These are phyloP conservation scores for Capsella bursapastoris DNA, from an alignment of 345 rosid species.

Conservation along the genomic window DNA sequence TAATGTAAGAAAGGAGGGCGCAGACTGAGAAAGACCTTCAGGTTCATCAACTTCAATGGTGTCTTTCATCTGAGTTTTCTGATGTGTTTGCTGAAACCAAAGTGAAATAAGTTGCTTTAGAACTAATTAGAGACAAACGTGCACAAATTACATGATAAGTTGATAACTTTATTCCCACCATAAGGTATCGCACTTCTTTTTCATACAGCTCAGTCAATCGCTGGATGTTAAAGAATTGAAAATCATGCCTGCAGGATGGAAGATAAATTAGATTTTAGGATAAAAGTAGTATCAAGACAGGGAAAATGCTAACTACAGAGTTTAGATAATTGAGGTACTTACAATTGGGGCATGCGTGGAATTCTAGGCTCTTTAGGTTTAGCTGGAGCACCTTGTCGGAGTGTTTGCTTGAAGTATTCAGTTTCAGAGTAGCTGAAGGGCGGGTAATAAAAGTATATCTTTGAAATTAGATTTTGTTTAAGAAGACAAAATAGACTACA, in stretches of 20 bases:
- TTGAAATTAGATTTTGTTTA: constrained; percentile 22
- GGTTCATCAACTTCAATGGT: constrained; percentile 85
- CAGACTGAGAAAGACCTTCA: constrained; percentile 60
- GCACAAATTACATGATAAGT: constrained; percentile 25
- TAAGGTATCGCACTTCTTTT: constrained; percentile 96
- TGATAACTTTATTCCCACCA: constrained; percentile 61
- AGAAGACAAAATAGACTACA: constrained; percentile 7
- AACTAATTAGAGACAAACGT: constrained; percentile 13
- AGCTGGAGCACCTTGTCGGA: constrained; percentile 93
- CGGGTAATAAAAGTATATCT: constrained; percentile 42
- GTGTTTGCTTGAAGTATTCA: constrained; percentile 94
- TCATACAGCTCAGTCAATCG: constrained; percentile 94
- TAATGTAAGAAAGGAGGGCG: background rate
- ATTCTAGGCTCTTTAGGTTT: constrained; percentile 97
- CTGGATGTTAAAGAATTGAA: constrained; percentile 94
- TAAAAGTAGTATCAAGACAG: constrained; percentile 13
- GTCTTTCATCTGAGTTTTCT: constrained; percentile 88
- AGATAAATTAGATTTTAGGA: constrained; percentile 7
- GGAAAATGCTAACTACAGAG: constrained; percentile 16
- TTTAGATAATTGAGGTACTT: constrained; percentile 40
- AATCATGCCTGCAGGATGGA: constrained; percentile 78
- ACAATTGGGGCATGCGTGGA: constrained; percentile 99
- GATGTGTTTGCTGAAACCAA: constrained; percentile 78
- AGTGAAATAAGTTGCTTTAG: background rate
- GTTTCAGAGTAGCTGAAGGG: constrained; percentile 92